phyloP scores from a whole-genome alignment of 2,329 filamentous ascomycete genomes.

The Biscogniauxia sp. region DNA sequence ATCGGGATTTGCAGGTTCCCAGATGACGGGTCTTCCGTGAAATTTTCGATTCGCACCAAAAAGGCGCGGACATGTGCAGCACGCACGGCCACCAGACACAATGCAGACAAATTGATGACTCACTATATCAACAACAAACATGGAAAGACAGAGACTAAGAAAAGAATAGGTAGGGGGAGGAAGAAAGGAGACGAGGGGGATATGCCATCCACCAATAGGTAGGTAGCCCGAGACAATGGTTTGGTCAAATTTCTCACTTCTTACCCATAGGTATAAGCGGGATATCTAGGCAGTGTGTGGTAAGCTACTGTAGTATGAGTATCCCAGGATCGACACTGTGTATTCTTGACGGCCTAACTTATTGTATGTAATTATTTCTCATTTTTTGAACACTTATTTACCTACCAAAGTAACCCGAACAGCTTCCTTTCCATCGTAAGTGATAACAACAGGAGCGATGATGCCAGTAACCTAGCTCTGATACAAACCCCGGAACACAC shows the following conservation, averaged over 20 bases:
- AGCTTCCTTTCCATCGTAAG: neutral
- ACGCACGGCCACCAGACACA: neutral
- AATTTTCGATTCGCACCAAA: slow-evolving; percentile 12
- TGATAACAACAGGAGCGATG: no score
- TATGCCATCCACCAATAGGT: no score
- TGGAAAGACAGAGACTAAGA: neutral
- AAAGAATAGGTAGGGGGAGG: no score
- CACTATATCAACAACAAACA: slow-evolving; percentile 8
- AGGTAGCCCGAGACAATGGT: no score
- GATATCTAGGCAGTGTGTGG: no score
- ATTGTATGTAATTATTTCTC: neutral
- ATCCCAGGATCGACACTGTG: neutral
- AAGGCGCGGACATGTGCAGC: neutral
- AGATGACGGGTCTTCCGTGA: slow-evolving; percentile 10
- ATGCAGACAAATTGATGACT: slow-evolving; percentile 9
- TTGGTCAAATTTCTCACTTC: no score
- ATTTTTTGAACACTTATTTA: neutral
- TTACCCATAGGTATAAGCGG: no score
- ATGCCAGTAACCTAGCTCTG: no score
- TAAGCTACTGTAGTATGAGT: neutral
- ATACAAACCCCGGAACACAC: no score
- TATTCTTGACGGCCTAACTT: neutral
- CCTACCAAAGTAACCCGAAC: neutral
- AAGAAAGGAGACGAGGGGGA: no score
- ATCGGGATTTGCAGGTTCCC: slow-evolving; percentile 20